Conservation (phyloP, 148 eudicot genomes). For the Rhododendron vialii region DNA sequence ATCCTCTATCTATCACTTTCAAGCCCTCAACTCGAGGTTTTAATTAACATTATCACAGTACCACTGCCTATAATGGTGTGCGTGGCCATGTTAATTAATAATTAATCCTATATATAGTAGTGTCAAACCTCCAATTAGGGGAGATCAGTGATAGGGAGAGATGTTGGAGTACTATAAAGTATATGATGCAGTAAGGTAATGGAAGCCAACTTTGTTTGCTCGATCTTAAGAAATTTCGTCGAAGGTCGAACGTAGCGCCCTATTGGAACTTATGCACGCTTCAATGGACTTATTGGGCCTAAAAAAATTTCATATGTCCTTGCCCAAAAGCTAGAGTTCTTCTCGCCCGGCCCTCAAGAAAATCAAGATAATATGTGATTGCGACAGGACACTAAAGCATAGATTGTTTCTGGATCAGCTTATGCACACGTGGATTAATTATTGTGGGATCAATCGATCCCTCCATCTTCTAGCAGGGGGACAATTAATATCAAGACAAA, state of each 20-base stretch:
- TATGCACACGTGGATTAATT: neutral
- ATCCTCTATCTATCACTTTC: neutral
- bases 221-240: neutral
- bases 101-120: neutral
- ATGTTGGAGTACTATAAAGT: neutral
- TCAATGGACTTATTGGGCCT: neutral
- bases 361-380: neutral
- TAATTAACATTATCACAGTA: neutral
- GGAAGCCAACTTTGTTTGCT: neutral
- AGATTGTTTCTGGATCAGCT: neutral
- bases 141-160: neutral
- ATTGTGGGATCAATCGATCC: neutral
- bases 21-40: neutral
- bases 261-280: neutral
- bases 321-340: neutral
- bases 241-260: neutral
- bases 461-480: neutral
- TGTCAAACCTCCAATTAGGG: neutral
- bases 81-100: neutral
- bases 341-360: neutral
- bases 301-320: neutral
- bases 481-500: neutral
- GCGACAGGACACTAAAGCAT: neutral
- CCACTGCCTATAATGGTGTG: neutral
- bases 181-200: neutral